These are phyloP conservation scores for Penicillium concentricum DNA, from an alignment of 2,329 filamentous ascomycete species.

Conservation along the genomic window DNA sequence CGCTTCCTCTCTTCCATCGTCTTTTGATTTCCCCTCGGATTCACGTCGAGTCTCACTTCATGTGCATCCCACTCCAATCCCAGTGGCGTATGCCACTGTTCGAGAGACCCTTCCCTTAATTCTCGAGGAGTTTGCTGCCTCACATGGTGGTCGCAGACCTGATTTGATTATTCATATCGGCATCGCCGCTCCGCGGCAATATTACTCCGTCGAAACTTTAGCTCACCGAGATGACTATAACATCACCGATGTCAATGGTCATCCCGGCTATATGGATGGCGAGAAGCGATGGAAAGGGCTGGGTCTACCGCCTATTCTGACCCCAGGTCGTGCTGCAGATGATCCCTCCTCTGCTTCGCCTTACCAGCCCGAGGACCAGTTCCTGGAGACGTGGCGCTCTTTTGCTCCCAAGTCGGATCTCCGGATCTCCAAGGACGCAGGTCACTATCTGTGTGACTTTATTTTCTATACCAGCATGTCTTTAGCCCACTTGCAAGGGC, in stretches of 20 bases:
- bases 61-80: slow-evolving; percentile 64
- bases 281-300: slow-evolving; percentile 55
- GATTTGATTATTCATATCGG: slow-evolving; percentile 77
- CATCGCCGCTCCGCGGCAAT: slow-evolving; percentile 65
- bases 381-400: slow-evolving; percentile 37
- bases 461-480: slow-evolving; percentile 71
- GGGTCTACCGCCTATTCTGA: slow-evolving; percentile 52
- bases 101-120: slow-evolving; percentile 63
- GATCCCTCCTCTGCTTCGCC: slow-evolving; percentile 14
- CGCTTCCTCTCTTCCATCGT: slow-evolving; percentile 63
- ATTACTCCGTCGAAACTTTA: slow-evolving; percentile 69
- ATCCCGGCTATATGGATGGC: slow-evolving; percentile 42
- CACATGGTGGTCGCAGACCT: slow-evolving; percentile 45
- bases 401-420: slow-evolving; percentile 39
- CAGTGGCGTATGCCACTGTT: slow-evolving; percentile 69
- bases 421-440: slow-evolving; percentile 67
- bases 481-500: slow-evolving; percentile 30
- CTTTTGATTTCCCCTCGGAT: slow-evolving; percentile 51
- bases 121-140: slow-evolving; percentile 49
- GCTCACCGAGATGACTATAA: slow-evolving; percentile 72
- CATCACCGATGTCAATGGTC: slow-evolving; percentile 67
- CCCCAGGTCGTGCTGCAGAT: slow-evolving; percentile 43
- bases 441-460: slow-evolving; percentile 74
- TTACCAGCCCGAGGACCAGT: slow-evolving; percentile 33
- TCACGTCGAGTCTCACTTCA: slow-evolving; percentile 39